These are phyloP conservation scores for Chrysoporthe deuterocubensis DNA, from an alignment of 2,329 filamentous ascomycete genomes.

Conservation along the genomic window DNA sequence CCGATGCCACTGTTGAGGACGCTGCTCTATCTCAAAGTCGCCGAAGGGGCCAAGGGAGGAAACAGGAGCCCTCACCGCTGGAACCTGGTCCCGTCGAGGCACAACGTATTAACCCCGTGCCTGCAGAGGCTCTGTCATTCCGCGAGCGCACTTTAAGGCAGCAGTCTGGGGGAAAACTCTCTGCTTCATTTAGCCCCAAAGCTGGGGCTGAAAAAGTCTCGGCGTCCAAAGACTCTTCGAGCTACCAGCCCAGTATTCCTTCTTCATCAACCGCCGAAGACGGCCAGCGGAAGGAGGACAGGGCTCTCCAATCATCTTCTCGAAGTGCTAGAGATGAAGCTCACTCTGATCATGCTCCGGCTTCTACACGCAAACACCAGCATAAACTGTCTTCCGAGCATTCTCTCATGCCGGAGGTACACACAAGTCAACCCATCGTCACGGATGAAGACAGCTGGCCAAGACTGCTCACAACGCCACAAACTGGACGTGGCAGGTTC, in stretches of 20 bases:
- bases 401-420: neutral
- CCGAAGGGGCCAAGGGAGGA: neutral
- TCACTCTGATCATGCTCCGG: neutral
- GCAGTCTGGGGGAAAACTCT: neutral
- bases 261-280: neutral
- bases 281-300: neutral
- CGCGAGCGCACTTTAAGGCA: slow-evolving; percentile 1
- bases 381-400: neutral
- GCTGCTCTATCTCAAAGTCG: neutral
- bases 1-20: neutral
- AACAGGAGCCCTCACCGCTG: neutral
- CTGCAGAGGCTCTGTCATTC: neutral
- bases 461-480: neutral
- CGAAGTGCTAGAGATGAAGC: neutral
- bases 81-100: neutral
- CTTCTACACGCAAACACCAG: neutral
- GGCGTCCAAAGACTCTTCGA: neutral
- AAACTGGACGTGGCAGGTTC: slow-evolving; percentile 6
- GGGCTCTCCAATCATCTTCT: neutral
- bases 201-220: neutral
- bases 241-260: neutral
- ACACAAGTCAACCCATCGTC: neutral
- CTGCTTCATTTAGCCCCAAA: neutral
- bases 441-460: slow-evolving; percentile 2
- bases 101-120: neutral